A percentile compares a stretch with the other conserved stretches of the same genome.
Conservation (phyloP, 768 basidiomycete species). For the Mycena metata region DNA sequence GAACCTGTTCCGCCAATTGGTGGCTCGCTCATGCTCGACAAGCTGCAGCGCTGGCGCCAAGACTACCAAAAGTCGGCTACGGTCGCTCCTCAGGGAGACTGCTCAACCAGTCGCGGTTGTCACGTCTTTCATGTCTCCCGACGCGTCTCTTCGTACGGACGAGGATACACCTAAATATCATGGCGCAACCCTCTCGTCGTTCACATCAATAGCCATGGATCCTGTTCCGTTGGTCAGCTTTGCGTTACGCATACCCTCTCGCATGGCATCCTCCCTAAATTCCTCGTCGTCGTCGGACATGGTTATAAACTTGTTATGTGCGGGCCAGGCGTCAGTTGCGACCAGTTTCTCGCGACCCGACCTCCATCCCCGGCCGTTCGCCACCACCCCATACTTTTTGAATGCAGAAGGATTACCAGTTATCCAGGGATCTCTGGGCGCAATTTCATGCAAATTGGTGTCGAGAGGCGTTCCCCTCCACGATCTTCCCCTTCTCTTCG, state of each 20-base stretch:
- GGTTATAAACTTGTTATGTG: slow-evolving; percentile 86
- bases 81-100: slow-evolving; percentile 76
- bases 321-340: slow-evolving; percentile 73
- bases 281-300: slow-evolving; percentile 61
- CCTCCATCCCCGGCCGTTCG: slow-evolving; percentile 72
- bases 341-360: slow-evolving; percentile 81
- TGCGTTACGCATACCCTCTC: slow-evolving; percentile 89
- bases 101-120: slow-evolving; percentile 92
- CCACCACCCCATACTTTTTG: slow-evolving; percentile 39
- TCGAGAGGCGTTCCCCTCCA: slow-evolving; percentile 71
- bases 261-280: slow-evolving; percentile 79
- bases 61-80: slow-evolving; percentile 53
- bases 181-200: slow-evolving; percentile 94
- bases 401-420: slow-evolving; percentile 61
- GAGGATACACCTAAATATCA: slow-evolving; percentile 61
- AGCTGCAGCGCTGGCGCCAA: slow-evolving; percentile 17
- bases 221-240: slow-evolving; percentile 92
- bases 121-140: slow-evolving; percentile 73
- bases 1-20: slow-evolving; percentile 5
- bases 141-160: slow-evolving; percentile 15
- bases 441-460: slow-evolving; percentile 72
- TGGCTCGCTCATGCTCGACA: slow-evolving; percentile 29
- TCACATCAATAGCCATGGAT: slow-evolving; percentile 91
- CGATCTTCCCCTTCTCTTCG: slow-evolving; percentile 58
- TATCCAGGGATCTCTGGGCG: slow-evolving; percentile 62